Evolutionary conservation across 257 asterid species (phyloP), one percentile per base, ranked within the genome.

Genomic region (Solanum habrochaites): DNA sequence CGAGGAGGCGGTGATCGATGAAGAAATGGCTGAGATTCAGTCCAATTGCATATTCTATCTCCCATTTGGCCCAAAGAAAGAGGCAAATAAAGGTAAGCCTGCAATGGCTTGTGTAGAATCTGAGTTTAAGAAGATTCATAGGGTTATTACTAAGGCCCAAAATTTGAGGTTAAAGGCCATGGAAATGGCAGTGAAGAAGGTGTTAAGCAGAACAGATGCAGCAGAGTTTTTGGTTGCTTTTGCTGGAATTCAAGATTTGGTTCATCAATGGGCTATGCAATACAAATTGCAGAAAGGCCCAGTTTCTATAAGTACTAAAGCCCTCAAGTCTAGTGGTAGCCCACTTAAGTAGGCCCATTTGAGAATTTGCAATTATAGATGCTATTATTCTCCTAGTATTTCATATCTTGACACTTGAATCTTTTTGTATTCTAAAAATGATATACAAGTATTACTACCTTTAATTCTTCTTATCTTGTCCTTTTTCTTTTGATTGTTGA

Each of bases 1-100:
- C n/a, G 99, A 97, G 74, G 99, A 97, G 89, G 94, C 96, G 6
- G 98, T 97, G 49, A 97, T 97, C 39, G 96, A 95, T 64, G 98
- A 93, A 83, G 98, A 97, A 85, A 94, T 95, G 96, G 87, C 94
- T 4, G 99, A 97, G 90, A 90, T 95, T 86, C 98, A 97, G 85
- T 90, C 99, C 12, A 94, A 90, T 49, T 95, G 98, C 70, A 92
- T 95, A 27, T 93, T 96, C 23, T 90, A 93, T 83, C 90, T 97
- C 9, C 98, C 98, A 1, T 97, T 95, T 83, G 93, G 95, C 69
- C 93, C 89, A 35, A 62, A 58, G 82, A 67, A 37, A 13, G 58
- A 67, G 14, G 58, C 52, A 35, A 47, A 66, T 56, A 87, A 87
- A 11, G 47, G 64, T 42, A 88, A 75, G 78, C 83, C 83, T 8